phyloP scores from a whole-genome alignment of 2,329 filamentous ascomycete genomes.

The Dothideomycetes sp. region DNA sequence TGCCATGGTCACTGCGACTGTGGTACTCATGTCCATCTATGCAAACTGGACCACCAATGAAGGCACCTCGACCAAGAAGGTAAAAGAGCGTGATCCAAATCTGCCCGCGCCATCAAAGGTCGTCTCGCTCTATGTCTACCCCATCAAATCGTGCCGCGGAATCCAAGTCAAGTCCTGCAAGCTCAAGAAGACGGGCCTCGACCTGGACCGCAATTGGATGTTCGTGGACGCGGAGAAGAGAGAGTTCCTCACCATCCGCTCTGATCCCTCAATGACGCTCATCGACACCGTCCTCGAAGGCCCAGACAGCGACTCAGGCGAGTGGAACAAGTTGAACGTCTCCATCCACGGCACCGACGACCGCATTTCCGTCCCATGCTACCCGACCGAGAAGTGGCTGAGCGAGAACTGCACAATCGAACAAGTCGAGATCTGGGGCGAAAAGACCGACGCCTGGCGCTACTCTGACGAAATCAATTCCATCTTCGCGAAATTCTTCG shows the following conservation, averaged over 20 bases:
- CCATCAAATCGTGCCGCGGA: slow-evolving; percentile 57
- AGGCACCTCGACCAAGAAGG: neutral
- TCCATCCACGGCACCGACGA: slow-evolving; percentile 31
- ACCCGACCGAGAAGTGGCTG: slow-evolving; percentile 44
- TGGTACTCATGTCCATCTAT: slow-evolving; percentile 5
- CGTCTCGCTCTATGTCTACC: slow-evolving; percentile 46
- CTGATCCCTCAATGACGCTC: slow-evolving; percentile 50
- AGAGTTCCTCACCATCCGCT: slow-evolving; percentile 53
- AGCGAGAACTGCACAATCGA: slow-evolving; percentile 37
- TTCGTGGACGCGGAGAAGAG: slow-evolving; percentile 43
- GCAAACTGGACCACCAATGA: slow-evolving; percentile 4
- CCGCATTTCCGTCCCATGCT: slow-evolving; percentile 42
- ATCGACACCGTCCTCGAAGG: slow-evolving; percentile 43
- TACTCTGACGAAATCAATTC: slow-evolving; percentile 42
- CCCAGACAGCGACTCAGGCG: slow-evolving; percentile 19
- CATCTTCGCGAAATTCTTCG: slow-evolving; percentile 45
- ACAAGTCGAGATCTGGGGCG: slow-evolving; percentile 47
- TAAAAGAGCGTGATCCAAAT: slow-evolving; percentile 13
- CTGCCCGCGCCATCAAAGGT: slow-evolving; percentile 29
- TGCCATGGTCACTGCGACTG: slow-evolving; percentile 2
- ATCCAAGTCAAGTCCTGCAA: slow-evolving; percentile 41
- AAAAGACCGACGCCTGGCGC: slow-evolving; percentile 45
- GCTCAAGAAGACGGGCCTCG: slow-evolving; percentile 45
- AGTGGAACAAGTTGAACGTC: slow-evolving; percentile 35
- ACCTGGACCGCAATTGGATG: slow-evolving; percentile 57